These are phyloP conservation scores for Eimeria acervulina DNA, from an alignment of 169 alveolate genomes.

Conservation along the genomic window DNA sequence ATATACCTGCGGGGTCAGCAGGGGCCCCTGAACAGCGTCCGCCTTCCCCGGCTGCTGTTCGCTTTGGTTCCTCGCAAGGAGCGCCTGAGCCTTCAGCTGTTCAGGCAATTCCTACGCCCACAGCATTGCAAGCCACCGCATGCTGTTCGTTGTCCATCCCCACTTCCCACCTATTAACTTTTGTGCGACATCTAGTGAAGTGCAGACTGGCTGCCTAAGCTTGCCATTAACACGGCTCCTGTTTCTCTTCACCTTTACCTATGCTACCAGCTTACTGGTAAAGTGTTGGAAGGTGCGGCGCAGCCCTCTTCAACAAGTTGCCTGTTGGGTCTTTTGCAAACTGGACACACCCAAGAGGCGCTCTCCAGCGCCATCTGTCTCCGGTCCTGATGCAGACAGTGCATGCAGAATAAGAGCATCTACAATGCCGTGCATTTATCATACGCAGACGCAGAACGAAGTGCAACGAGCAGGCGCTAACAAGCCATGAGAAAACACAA, in stretches of 20 bases:
- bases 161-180: neutral
- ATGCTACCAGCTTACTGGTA: conserved; percentile 44
- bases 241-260: neutral
- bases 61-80: conserved; percentile 22
- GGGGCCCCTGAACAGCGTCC: neutral
- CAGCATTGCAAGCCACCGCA: neutral
- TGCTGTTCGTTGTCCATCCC: neutral
- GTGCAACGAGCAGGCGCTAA: neutral
- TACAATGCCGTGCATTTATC: neutral
- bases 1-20: neutral
- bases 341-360: conserved; percentile 83
- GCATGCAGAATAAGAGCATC: neutral
- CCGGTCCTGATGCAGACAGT: conserved; percentile 63
- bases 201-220: neutral
- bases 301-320: conserved; percentile 85
- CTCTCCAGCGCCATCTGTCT: conserved; percentile 83
- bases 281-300: conserved; percentile 80
- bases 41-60: neutral
- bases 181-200: neutral
- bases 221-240: neutral
- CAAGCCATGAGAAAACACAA: neutral
- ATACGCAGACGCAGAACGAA: neutral
- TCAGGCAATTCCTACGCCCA: conserved; percentile 55
- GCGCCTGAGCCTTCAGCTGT: conserved; percentile 63
- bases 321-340: conserved; percentile 81